These are phyloP conservation scores for Eucalyptus curtisii DNA, from an alignment of 345 rosid species.

Conservation along the genomic window DNA sequence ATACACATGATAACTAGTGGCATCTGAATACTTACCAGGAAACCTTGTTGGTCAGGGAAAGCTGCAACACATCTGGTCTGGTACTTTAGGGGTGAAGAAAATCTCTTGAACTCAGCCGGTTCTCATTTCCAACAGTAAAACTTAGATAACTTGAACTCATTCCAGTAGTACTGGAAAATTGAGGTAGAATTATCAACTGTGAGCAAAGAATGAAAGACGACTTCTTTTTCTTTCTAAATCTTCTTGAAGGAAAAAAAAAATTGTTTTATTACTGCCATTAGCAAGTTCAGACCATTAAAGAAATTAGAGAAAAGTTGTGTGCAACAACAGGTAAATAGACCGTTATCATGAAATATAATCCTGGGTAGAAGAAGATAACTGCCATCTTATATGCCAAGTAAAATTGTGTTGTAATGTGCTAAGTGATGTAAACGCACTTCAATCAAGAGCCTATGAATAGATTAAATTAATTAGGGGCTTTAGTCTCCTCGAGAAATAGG, in stretches of 20 bases:
- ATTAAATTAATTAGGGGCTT: background rate
- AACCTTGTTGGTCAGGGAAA: slow-evolving; percentile 98
- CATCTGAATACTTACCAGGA: slow-evolving; percentile 44
- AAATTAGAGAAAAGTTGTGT: background rate
- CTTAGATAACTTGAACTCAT: background rate
- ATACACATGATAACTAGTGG: background rate
- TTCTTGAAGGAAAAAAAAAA: background rate
- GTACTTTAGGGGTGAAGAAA: slow-evolving; percentile 80
- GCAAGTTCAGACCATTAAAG: background rate
- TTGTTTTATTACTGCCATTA: background rate
- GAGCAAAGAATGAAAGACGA: background rate
- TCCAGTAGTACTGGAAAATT: background rate
- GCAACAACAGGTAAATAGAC: background rate
- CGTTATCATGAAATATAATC: background rate
- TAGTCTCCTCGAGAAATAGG: background rate
- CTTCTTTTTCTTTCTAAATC: background rate
- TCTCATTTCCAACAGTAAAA: background rate
- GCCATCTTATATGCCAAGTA: background rate
- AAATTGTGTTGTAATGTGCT: background rate
- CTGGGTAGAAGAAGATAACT: background rate
- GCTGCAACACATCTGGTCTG: slow-evolving; percentile 98
- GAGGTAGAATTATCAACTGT: background rate
- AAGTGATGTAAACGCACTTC: background rate
- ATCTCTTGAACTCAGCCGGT: slow-evolving; percentile 85
- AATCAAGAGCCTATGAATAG: background rate